Evolutionary conservation across 2,329 filamentous ascomycete genomes (phyloP).

Genomic region (Ophiostoma sp.): DNA sequence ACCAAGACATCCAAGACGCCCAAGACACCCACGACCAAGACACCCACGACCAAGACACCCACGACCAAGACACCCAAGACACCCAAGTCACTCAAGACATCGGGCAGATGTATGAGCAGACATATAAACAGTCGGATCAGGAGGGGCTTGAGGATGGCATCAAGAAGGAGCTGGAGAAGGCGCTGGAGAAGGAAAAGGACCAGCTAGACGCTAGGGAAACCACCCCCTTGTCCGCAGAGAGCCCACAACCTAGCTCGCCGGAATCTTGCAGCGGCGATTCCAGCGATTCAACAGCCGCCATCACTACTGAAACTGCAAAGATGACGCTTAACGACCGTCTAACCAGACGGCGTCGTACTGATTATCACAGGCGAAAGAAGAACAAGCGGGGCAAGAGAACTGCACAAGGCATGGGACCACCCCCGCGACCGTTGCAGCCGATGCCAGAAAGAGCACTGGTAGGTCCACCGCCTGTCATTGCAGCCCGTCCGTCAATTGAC

Average conservation of each 20-base stretch:
- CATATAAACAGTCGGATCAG: not conserved
- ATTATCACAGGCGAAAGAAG: not conserved
- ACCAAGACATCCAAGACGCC: not conserved
- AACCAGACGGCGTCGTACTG: not conserved
- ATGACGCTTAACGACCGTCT: not conserved
- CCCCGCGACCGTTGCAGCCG: no score
- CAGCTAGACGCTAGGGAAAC: not conserved
- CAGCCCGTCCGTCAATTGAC: not conserved
- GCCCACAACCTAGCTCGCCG: not conserved
- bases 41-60: no score
- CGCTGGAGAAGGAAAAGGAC: not conserved
- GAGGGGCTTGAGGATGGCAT: not conserved
- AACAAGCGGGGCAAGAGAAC: not conserved
- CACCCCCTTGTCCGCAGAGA: not conserved
- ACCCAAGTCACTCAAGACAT: not conserved
- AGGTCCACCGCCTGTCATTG: not conserved
- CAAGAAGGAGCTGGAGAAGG: not conserved
- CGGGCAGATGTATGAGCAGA: not conserved
- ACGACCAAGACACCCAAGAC: no score
- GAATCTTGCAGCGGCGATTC: not conserved
- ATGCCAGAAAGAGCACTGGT: not conserved
- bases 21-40: not conserved
- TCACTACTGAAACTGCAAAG: not conserved
- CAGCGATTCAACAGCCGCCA: not conserved
- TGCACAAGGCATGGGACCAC: not conserved